A percentile compares a stretch with the other conserved stretches of the same genome.
These are phyloP conservation scores for Fremontodendron californicum DNA, from an alignment of 345 rosid species.

Conservation along the genomic window DNA sequence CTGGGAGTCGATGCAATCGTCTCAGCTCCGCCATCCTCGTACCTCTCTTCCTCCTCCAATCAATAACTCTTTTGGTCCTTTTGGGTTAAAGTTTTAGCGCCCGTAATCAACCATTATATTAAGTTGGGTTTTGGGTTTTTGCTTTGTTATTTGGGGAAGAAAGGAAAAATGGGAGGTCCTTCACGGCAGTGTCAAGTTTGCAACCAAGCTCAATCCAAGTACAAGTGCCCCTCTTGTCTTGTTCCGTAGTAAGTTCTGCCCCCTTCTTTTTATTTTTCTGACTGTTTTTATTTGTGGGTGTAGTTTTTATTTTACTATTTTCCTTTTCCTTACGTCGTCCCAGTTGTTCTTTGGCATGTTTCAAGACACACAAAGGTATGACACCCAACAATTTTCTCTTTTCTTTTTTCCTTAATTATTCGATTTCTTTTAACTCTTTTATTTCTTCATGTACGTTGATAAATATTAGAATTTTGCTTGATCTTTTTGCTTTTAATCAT, in stretches of 20 bases:
- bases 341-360: conserved; percentile 67
- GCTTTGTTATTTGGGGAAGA: background rate
- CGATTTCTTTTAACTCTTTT: background rate
- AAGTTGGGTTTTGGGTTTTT: background rate
- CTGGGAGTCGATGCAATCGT: background rate
- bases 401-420: background rate
- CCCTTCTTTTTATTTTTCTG: background rate
- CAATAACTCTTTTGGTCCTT: background rate
- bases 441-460: background rate
- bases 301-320: background rate
- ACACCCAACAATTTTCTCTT: background rate
- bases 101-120: background rate
- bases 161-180: conserved; percentile 27
- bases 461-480: background rate
- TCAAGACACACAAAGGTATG: conserved; percentile 48
- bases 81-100: background rate
- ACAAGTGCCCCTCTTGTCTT: conserved; percentile 81
- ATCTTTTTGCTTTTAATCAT: background rate
- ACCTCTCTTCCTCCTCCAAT: background rate
- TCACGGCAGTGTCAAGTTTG: conserved; percentile 52
- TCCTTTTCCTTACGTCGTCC: conserved; percentile 18
- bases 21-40: background rate
- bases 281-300: background rate
- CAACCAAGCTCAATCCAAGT: conserved; percentile 54
- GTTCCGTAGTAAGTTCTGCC: conserved; percentile 57